Evolutionary conservation across 495 filamentous ascomycete species (phyloP).

Genomic region (Tuber calosporum): DNA sequence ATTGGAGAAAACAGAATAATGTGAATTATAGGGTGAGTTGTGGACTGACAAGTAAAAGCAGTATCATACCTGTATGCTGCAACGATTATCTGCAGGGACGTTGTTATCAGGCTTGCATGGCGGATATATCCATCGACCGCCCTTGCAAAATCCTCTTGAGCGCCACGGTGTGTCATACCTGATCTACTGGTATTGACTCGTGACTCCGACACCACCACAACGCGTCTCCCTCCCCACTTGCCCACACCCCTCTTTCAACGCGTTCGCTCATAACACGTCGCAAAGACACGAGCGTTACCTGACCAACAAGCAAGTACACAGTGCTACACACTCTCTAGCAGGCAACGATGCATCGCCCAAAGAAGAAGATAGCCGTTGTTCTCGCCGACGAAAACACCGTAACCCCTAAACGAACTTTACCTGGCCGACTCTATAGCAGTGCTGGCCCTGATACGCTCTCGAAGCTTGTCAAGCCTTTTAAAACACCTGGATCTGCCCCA

Average conservation of each 20-base stretch:
- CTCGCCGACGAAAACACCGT: conserved; percentile 31
- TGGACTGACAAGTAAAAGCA: too few species aligned
- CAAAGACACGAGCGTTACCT: neutral
- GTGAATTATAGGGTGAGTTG: too few species aligned
- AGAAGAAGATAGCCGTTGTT: conserved; percentile 13
- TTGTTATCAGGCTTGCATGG: too few species aligned
- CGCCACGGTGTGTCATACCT: neutral
- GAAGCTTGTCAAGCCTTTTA: conserved; percentile 77
- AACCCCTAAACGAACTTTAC: conserved; percentile 27
- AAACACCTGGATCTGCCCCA: conserved; percentile 77
- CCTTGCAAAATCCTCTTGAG: neutral
- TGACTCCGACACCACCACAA: neutral
- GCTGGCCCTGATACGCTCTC: conserved; percentile 53
- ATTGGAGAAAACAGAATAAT: too few species aligned
- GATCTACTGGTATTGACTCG: neutral
- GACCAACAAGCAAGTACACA: neutral
- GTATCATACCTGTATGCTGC: too few species aligned
- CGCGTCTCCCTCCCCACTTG: neutral
- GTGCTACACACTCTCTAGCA: neutral
- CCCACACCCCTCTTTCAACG: neutral
- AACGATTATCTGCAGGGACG: too few species aligned
- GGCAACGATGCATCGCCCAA: conserved; percentile 20
- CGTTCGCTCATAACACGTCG: neutral
- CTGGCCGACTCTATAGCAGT: conserved; percentile 26
- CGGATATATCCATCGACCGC: too few species aligned